phyloP scores from a whole-genome alignment of 1,139 yeast species.

The Scheffersomyces parashehatae region DNA sequence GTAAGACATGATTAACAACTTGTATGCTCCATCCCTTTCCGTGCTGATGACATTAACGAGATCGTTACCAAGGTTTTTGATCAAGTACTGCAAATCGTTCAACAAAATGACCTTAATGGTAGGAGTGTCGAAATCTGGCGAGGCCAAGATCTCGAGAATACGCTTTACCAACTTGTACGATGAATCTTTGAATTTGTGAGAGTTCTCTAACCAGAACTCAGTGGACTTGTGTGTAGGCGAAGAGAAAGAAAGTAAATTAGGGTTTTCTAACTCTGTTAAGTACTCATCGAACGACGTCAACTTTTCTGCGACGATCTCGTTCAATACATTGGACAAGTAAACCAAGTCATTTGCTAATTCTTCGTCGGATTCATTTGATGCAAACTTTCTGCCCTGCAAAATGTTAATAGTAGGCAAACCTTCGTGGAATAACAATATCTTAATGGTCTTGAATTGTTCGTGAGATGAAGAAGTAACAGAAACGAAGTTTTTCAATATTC shows the following conservation, averaged over 20 bases:
- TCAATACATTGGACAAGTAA: constrained; percentile 56
- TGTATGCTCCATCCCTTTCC: constrained; percentile 54
- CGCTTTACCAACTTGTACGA: constrained; percentile 72
- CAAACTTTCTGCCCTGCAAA: constrained; percentile 84
- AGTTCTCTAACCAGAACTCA: constrained; percentile 88
- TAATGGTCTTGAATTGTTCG: constrained; percentile 55
- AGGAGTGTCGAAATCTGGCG: constrained; percentile 21
- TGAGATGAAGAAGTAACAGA: constrained; percentile 26
- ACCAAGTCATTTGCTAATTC: constrained; percentile 79
- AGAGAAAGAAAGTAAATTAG: constrained; percentile 80
- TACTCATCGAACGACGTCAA: constrained; percentile 94
- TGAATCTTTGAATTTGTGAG: constrained; percentile 70
- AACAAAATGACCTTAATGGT: constrained; percentile 46
- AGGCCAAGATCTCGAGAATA: constrained; percentile 37
- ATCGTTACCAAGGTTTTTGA: constrained; percentile 54
- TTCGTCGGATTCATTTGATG: constrained; percentile 68
- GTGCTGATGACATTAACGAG: constrained; percentile 70
- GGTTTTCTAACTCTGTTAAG: constrained; percentile 76
- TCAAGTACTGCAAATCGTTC: constrained; percentile 51
- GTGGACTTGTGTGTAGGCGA: constrained; percentile 85
- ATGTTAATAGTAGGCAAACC: constrained; percentile 70
- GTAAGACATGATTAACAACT: constrained; percentile 79
- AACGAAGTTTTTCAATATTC: constrained; percentile 67
- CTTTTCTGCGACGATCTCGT: constrained; percentile 66
- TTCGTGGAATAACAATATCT: constrained; percentile 72